Percentiles rank a stretch among this genome's conserved stretches.
Conservation (phyloP, 2,329 filamentous ascomycete species). For the Aspergillus clavatus region DNA sequence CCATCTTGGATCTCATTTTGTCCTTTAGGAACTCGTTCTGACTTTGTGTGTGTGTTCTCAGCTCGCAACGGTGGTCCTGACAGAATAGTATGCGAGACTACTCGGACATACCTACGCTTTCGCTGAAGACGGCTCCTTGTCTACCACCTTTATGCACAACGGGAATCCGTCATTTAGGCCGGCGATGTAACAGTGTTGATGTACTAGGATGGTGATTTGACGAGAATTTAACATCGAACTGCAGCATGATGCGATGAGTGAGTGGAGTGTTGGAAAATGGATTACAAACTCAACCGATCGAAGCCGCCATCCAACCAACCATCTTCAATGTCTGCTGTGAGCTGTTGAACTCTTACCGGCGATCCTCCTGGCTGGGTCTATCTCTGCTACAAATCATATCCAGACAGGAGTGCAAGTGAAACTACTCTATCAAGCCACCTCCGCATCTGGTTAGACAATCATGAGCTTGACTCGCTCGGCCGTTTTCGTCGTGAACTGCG, state of each 20-base stretch:
- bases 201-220: background rate
- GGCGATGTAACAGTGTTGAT: background rate
- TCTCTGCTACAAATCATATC: background rate
- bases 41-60: no score
- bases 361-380: background rate
- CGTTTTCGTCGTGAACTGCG: background rate
- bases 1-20: no score
- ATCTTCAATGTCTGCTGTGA: background rate
- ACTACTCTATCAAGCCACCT: background rate
- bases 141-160: no score
- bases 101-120: no score
- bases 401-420: background rate
- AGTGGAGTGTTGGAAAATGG: background rate
- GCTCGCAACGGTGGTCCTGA: no score
- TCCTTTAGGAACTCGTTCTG: no score
- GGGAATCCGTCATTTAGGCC: background rate
- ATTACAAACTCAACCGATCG: background rate
- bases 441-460: background rate
- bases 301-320: background rate
- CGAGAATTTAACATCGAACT: background rate
- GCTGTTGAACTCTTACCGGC: background rate
- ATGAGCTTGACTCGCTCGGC: background rate
- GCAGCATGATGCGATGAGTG: background rate
- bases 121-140: no score
- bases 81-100: no score